phyloP scores from a whole-genome alignment of 2,329 filamentous ascomycete genomes.

The Fusarium hainanense region DNA sequence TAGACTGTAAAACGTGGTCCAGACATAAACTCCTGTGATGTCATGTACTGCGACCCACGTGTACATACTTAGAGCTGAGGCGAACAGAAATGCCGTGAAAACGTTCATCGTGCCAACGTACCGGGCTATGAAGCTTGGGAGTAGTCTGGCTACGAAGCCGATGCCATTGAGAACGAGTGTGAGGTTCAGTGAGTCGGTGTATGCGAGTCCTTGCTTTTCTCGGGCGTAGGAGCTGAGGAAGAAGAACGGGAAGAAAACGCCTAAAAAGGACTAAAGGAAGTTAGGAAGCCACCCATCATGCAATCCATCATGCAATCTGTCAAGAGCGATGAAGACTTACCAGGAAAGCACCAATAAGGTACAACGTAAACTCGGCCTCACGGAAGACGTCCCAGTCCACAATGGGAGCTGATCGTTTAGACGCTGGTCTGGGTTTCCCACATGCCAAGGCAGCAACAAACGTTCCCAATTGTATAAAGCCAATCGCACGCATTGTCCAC shows the following conservation, averaged over 20 bases:
- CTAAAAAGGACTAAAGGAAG: fast-evolving
- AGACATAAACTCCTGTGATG: neutral
- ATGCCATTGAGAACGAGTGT: neutral
- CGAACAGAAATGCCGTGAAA: neutral
- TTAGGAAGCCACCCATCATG: neutral
- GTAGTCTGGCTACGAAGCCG: neutral
- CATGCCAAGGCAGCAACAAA: neutral
- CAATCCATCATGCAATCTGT: neutral
- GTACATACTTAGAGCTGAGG: neutral
- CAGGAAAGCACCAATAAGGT: neutral
- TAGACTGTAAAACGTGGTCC: neutral
- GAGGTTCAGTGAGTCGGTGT: neutral
- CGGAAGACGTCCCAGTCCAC: constrained; percentile 1
- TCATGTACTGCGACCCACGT: neutral
- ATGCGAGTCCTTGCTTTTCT: neutral
- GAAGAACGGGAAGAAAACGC: neutral
- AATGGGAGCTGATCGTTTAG: neutral
- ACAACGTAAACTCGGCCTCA: neutral
- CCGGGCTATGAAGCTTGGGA: neutral
- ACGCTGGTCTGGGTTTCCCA: neutral
- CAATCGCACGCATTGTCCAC: constrained; percentile 1
- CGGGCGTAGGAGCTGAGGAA: neutral
- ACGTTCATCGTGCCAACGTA: neutral
- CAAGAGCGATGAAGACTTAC: neutral
- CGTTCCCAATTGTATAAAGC: neutral